These are phyloP conservation scores for Neocallimastix lanati DNA, from an alignment of 192 early-diverging fungal genomes.

Conservation along the genomic window DNA sequence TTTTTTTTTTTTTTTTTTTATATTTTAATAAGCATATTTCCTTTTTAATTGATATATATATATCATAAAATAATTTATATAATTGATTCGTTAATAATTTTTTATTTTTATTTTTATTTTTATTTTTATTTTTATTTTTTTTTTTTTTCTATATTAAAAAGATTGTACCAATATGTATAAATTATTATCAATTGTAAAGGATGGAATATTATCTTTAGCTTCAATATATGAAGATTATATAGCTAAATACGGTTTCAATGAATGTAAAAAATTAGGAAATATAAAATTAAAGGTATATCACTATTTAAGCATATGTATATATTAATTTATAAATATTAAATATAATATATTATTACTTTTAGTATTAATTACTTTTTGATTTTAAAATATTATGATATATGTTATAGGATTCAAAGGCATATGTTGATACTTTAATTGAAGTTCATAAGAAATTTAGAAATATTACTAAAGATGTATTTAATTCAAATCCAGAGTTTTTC, in stretches of 20 bases:
- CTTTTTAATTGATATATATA: too few relatives aligned
- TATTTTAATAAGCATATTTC: too few relatives aligned
- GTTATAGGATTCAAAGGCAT: conserved; percentile 50
- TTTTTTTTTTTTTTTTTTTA: too few relatives aligned
- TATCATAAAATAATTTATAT: too few relatives aligned
- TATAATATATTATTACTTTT: too few relatives aligned
- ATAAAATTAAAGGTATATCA: neutral
- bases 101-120: too few relatives aligned
- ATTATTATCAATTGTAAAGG: neutral
- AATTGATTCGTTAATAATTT: too few relatives aligned
- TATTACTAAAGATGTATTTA: conserved; percentile 37
- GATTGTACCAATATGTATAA: neutral
- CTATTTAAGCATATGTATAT: too few relatives aligned
- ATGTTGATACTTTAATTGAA: conserved; percentile 42
- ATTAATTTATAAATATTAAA: too few relatives aligned
- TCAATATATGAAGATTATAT: neutral
- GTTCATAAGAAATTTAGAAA: conserved; percentile 44
- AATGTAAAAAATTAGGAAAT: neutral
- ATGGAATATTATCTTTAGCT: neutral
- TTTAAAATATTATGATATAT: neutral
- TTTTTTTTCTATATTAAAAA: too few relatives aligned
- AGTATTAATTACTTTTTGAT: too few relatives aligned
- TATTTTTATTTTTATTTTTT: too few relatives aligned
- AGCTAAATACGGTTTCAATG: neutral
- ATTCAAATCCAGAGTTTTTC: conserved; percentile 40